Base-by-base conservation (phyloP, 83 land plant species). In the Picea mariana region DNA sequence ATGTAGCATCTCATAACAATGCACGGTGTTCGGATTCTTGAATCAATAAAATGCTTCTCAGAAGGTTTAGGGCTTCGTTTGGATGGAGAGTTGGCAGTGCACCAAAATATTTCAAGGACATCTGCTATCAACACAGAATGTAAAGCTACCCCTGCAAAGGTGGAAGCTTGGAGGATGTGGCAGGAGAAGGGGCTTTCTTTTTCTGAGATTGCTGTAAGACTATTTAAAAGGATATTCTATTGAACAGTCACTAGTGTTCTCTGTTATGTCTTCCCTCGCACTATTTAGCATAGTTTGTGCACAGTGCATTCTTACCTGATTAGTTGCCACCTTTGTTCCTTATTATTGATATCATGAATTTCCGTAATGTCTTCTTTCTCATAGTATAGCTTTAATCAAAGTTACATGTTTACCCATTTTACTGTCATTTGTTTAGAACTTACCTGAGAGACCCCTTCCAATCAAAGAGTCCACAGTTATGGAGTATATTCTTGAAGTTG, bases 101-200 rank as follows among this genome's bases (percentile, higher is more conserved):
- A 87, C 68, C 75, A 87, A 62, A 66, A 44, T 63, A 47, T 34
- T 61, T 18, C 85, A 21, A 87, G 76, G 75, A 73, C 79, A 42
- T 72, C 83, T 17, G 7, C 62, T 12, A 15, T 80, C 73, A 86
- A 12, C 64, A 64, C 47, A 1, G 82, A 66, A 38, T 61, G 40
- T 76, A 85, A 81, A 55, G 61, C 86, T 13, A 75, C 87, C 15
- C 89, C 92, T 63, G 89, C 92, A 27, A 95, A 95, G 85, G 82
- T 88, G 24, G 96, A 94, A 78, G 93, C 98, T 26, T 95, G 98
- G 98, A 92, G 73, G 83, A 87, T 91, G 96, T 95, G 96, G 96
- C 93, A 93, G 67, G 90, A 91, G 82, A 80, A 84, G 16, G 87
- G 88, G 34, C 85, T 90, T 65, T 86, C 96, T 5, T 75, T 93